These are phyloP conservation scores for Peribolospora kevripleyi DNA, from an alignment of 768 basidiomycete species.

Conservation along the genomic window DNA sequence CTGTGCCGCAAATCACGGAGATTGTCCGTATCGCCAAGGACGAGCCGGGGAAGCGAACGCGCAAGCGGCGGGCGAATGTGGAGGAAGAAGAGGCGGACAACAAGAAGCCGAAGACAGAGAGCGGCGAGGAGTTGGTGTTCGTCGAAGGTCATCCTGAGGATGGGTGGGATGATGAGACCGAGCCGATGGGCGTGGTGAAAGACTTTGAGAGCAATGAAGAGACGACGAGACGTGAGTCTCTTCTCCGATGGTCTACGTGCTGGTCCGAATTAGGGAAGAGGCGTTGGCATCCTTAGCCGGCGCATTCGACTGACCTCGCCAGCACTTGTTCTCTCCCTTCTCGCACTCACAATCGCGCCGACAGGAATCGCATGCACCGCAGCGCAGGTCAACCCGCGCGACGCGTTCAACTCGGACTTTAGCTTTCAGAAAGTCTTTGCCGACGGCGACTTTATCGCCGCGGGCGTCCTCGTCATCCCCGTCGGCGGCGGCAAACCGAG, in stretches of 20 bases:
- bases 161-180: constrained; percentile 69
- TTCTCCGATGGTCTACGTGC: background rate
- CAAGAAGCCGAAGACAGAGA: background rate
- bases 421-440: constrained; percentile 75
- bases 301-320: background rate
- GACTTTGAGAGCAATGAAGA: constrained; percentile 40
- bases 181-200: constrained; percentile 37
- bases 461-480: constrained; percentile 65
- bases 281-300: background rate
- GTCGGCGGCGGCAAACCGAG: constrained; percentile 54
- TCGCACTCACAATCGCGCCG: background rate
- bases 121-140: constrained; percentile 3
- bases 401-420: constrained; percentile 36
- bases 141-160: constrained; percentile 21
- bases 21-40: constrained; percentile 34
- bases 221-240: constrained; percentile 41
- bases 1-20: constrained; percentile 36
- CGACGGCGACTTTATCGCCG: constrained; percentile 73
- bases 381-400: constrained; percentile 37
- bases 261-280: background rate
- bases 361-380: constrained; percentile 58
- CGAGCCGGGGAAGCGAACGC: constrained; percentile 6
- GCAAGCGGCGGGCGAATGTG: constrained; percentile 1
- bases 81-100: constrained; percentile 9
- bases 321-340: constrained; percentile 1